Evolutionary conservation across 1,284 basidiomycete species (phyloP), one percentile per base, ranked within the genome.

Genomic region (Cryptococcus sp.): DNA sequence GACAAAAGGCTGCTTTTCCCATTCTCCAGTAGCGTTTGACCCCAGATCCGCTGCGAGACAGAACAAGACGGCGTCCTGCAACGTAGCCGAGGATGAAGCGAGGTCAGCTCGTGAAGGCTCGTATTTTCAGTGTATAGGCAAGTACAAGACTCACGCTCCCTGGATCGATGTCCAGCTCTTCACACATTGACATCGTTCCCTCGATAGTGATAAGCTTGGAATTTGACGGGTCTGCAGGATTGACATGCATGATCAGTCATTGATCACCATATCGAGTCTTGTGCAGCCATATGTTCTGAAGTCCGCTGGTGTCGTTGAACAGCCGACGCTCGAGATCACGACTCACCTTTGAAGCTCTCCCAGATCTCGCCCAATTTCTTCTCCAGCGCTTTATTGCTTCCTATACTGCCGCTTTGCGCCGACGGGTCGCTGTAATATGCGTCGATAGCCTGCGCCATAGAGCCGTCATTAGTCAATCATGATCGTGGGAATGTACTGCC

Each of bases 1-100:
- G 40, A 87, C 74, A 87, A 90, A 95, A 1, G 86, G 87, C 60
- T 84, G 82, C 68, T 83, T 84, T 45, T 83, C 83, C 88, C 91
- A 96, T 66, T 86, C 83, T 15, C 89, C 91, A 62, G 93, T 73
- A 1, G 61, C 67, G 62, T 78, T 78, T 35, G 75, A 77, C 2
- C 76, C 77, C 11, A 79, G 65, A 60, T 79, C 78, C 5, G 72
- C 59, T 3, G 77, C 77, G n/a, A 79, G 68, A 57, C 78, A 79
- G 68, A 79, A 79, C 39, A 79, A 63, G 22, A 76, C 78, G n/a
- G 73, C 53, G 57, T 78, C 73, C 72, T 76, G 47, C 40, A 22
- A 19, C 5, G 20, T 17, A 38, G 49, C 11, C 35, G 54, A 17
- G 45, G 38, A 47, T 20, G 16, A 50, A 17, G 51, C 20, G 27